phyloP scores from a whole-genome alignment of 106 monocot genomes.

The Xerophyta viscosa region DNA sequence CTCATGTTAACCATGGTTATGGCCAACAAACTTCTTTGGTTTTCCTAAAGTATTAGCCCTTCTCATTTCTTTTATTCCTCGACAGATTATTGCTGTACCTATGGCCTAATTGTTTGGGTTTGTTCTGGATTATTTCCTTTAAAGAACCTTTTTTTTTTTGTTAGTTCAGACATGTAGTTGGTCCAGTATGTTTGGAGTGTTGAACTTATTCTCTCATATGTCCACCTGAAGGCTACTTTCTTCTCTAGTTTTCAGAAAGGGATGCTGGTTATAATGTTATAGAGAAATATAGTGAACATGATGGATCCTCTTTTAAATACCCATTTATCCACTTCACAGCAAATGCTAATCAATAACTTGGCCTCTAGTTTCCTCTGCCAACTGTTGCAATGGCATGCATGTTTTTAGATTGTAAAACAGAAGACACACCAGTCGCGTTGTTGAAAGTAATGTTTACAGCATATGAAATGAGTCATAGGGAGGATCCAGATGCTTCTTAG shows the following conservation, averaged over 20 bases:
- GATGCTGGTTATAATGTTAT: slow-evolving; percentile 1
- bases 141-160: too few relatives aligned
- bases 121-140: too few relatives aligned
- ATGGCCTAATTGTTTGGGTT: too few relatives aligned
- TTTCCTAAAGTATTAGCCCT: too few relatives aligned
- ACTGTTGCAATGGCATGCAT: slow-evolving; percentile 62
- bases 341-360: too few relatives aligned
- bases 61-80: too few relatives aligned
- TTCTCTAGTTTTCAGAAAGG: slow-evolving; percentile 1
- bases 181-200: too few relatives aligned
- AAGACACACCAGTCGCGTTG: slow-evolving; percentile 46
- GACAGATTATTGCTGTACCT: too few relatives aligned
- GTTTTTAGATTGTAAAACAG: slow-evolving; percentile 76
- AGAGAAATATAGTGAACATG: slow-evolving; percentile 5
- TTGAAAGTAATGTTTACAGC: slow-evolving; percentile 36
- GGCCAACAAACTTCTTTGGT: too few relatives aligned
- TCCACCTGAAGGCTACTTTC: slow-evolving; percentile 2
- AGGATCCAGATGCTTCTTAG: slow-evolving; percentile 24
- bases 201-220: slow-evolving; percentile 9
- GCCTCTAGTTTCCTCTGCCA: slow-evolving; percentile 19
- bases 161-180: too few relatives aligned
- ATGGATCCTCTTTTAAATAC: slow-evolving; percentile 12
- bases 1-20: too few relatives aligned
- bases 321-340: background rate
- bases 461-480: slow-evolving; percentile 35